Evolutionary conservation across 2,329 filamentous ascomycete genomes (phyloP).

Genomic region (Stemphylium vesicarium): DNA sequence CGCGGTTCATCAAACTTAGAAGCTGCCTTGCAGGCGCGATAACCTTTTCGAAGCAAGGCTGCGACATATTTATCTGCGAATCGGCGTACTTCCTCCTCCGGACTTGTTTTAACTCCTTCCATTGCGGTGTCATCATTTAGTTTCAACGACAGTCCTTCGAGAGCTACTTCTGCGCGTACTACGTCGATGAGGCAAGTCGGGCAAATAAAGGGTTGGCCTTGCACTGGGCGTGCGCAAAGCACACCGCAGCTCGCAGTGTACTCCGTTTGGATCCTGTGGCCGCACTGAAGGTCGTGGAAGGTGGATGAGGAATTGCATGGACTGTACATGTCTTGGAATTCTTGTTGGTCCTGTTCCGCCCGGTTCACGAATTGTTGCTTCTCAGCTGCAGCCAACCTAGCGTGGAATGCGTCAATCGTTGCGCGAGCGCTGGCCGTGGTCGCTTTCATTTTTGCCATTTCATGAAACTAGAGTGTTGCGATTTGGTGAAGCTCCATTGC

Average conservation of each 20-base stretch:
- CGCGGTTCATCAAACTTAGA: conserved; percentile 13
- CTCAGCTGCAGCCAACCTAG: conserved; percentile 6
- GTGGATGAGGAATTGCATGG: conserved; percentile 10
- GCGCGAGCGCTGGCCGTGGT: conserved; percentile 9
- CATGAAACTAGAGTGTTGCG: conserved; percentile 1
- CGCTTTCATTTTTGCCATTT: conserved; percentile 2
- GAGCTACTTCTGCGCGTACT: conserved; percentile 13
- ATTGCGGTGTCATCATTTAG: conserved; percentile 2
- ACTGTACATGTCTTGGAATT: conserved; percentile 15
- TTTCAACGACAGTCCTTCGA: conserved; percentile 9
- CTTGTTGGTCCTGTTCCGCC: conserved; percentile 5
- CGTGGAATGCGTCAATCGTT: conserved; percentile 10
- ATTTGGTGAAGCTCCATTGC: background rate
- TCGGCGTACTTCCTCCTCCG: conserved; percentile 3
- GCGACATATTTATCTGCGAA: conserved; percentile 7
- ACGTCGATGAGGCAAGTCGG: conserved; percentile 11
- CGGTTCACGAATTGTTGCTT: background rate
- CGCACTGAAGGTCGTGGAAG: conserved; percentile 15
- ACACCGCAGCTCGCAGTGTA: conserved; percentile 13
- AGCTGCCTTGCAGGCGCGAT: conserved; percentile 8
- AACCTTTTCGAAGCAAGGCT: conserved; percentile 3
- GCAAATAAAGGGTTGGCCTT: conserved; percentile 10
- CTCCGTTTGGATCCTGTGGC: conserved; percentile 15
- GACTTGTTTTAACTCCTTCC: background rate
- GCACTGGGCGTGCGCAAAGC: conserved; percentile 4